phyloP scores from a whole-genome alignment of 805 yeast genomes.

The Saccharomycopsis babjevae region DNA sequence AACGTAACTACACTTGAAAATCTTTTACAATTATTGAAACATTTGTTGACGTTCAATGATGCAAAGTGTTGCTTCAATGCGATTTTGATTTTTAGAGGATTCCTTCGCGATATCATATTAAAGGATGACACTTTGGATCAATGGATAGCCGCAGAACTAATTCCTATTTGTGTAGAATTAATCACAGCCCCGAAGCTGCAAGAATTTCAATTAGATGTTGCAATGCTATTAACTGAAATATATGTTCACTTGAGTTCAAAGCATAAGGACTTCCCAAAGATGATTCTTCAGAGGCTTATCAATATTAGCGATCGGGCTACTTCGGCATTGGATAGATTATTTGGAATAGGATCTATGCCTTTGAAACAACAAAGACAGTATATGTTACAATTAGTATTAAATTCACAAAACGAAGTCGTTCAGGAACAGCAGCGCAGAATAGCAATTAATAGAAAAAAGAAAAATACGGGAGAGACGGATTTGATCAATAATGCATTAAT shows the following conservation, averaged over 20 bases:
- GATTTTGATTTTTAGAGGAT: conserved; percentile 64
- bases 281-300: conserved; percentile 4
- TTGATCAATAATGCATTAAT: conserved; percentile 8
- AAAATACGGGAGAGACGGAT: conserved; percentile 11
- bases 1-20: conserved; percentile 66
- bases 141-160: conserved; percentile 40
- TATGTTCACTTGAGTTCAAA: conserved; percentile 65
- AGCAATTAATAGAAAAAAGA: conserved; percentile 13
- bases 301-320: conserved; percentile 10
- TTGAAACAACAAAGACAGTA: conserved; percentile 13
- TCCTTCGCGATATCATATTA: conserved; percentile 57
- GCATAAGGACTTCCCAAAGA: conserved; percentile 25
- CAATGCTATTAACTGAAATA: conserved; percentile 73
- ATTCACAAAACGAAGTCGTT: conserved; percentile 15
- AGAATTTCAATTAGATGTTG: conserved; percentile 87
- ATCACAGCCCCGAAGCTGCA: conserved; percentile 65
- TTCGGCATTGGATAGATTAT: conserved; percentile 12
- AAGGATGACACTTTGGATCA: conserved; percentile 69
- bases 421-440: conserved; percentile 14
- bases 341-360: conserved; percentile 5
- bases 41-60: conserved; percentile 74
- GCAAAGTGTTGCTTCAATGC: conserved; percentile 90
- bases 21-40: conserved; percentile 61
- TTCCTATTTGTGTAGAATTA: conserved; percentile 43
- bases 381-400: conserved; percentile 11